Base-by-base conservation (phyloP, 2,329 filamentous ascomycete species). In the Leptoxyphium fumago region DNA sequence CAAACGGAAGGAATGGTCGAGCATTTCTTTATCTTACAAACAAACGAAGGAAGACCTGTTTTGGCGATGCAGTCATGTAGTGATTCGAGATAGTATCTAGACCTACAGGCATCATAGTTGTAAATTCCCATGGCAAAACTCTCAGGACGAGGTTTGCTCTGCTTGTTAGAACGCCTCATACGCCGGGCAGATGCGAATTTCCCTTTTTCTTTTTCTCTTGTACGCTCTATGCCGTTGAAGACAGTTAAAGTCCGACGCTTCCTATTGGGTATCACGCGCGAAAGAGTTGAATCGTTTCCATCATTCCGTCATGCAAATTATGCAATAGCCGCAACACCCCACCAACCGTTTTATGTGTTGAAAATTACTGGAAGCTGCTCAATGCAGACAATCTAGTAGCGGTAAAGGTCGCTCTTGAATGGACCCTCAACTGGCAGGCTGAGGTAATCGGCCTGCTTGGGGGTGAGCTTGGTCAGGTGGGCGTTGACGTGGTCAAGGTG, bases 401-500 rank as follows among this genome's bases (percentile, higher is more conserved):
- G 72, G 65, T 84, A 88, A 77, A 88, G 84, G 57, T 96, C 89
- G 69, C 74, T 75, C 86, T 98, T 98, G 84, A 77, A 98, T 59
- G 91, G 91, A 65, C 91, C 91, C 73, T 88, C 82, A 52, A 78
- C 63, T 48, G 80, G 75, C 56, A 98, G 75, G 59, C 86, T 79
- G 64, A 96, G 83, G 75, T 98, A 98, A 63, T 96, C 91, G 56
- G 86, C 82, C 77, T 98, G 91, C 58, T 82, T 82, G 48, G 74
- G 61, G 63, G 79, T 85, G 64, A 98, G 80, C 68, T 79, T 81
- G 66, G 82, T 84, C 62, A 98, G 79, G 78, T 96, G 87, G 62
- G 77, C 91, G 71, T 94, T 93, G 75, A 86, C 82, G 75, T 96
- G 91, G 53, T 73, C 78, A 56, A 95, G 74, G 74, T 98, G 91